Base-by-base conservation (phyloP, 164 flowering plant genomes). In the Vitis amurensis region DNA sequence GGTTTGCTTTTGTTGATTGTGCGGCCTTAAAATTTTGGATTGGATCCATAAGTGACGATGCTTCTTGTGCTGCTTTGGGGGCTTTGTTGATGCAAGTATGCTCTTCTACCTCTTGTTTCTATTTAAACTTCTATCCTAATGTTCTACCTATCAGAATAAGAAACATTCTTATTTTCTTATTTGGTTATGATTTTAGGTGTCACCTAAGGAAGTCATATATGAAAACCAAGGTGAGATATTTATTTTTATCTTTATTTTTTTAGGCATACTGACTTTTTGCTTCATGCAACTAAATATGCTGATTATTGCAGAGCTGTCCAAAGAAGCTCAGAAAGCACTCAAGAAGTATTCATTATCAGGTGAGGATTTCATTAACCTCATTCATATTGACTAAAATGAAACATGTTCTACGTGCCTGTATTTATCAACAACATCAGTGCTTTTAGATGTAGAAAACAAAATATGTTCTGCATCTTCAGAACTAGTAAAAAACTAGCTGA, bases 1-100 rank as follows among this genome's bases (percentile, higher is more conserved):
- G 98, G 59, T 93, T 96, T 91, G 97, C 98, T 70, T 96, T 96
- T 76, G 91, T 93, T 74, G 98, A 93, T 75, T 91, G 91, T 80
- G 95, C 97, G 74, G 80, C 97, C 73, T 79, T 90, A 69, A 88
- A 77, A 77, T 83, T 96, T 78, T 93, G 97, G 94, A 83, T 91
- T 81, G 99, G 99, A 73, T 89, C 91, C 65, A 74, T 91, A n/a
- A 68, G 64, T 58, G 97, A 93, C 81, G 99, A 96, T 85, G 86
- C 90, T 56, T 91, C 99, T 56, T 89, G 82, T 81, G 86, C 97
- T 13, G 83, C 95, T 73, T 69, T 96, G 77, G 98, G 95, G 63
- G 89, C 99, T 74, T 73, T 93, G 74, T 70, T 96, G 80, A 83
- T 96, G 98, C 99, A 96, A 68, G 99, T 91, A 83, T 68, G 90